Conservation (phyloP, 176 grass and related monocot species). For the Eragrostis curvula region DNA sequence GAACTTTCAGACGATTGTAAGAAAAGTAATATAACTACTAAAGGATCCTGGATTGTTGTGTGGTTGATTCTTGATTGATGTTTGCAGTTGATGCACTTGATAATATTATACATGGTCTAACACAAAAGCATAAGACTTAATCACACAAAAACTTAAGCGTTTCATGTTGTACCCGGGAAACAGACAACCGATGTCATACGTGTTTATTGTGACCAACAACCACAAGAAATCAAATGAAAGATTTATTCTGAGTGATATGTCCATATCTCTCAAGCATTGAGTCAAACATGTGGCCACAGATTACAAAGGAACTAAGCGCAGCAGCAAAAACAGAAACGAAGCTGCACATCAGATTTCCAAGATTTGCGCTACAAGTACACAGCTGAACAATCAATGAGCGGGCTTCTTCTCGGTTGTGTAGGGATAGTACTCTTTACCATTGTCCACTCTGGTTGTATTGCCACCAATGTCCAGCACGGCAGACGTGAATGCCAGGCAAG, state of each 20-base stretch:
- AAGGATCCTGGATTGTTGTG: no score
- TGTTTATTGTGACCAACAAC: slow-evolving; percentile 29
- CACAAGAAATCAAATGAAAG: slow-evolving; percentile 38
- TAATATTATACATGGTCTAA: background rate
- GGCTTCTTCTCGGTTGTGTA: slow-evolving; percentile 82
- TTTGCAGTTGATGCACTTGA: no score
- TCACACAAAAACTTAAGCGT: background rate
- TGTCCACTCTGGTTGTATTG: slow-evolving; percentile 81
- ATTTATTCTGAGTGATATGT: slow-evolving; percentile 37
- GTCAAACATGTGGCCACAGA: slow-evolving; percentile 23
- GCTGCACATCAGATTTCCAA: slow-evolving; percentile 31
- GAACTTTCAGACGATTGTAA: no score
- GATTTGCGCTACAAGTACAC: slow-evolving; percentile 37
- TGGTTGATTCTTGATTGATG: no score
- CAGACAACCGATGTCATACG: background rate
- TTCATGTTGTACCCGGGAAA: background rate
- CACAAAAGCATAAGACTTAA: background rate
- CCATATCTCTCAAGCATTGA: slow-evolving; percentile 15
- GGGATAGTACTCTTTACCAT: slow-evolving; percentile 72
- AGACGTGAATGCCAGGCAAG: slow-evolving; percentile 78
- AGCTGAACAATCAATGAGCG: slow-evolving; percentile 45
- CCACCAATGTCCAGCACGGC: slow-evolving; percentile 74
- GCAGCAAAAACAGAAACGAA: slow-evolving; percentile 49
- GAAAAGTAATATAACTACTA: no score
- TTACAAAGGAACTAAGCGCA: slow-evolving; percentile 40